Percentiles rank a stretch among this genome's conserved stretches.
Conservation (phyloP, 768 basidiomycete species). For the Tremella mesenterica region DNA sequence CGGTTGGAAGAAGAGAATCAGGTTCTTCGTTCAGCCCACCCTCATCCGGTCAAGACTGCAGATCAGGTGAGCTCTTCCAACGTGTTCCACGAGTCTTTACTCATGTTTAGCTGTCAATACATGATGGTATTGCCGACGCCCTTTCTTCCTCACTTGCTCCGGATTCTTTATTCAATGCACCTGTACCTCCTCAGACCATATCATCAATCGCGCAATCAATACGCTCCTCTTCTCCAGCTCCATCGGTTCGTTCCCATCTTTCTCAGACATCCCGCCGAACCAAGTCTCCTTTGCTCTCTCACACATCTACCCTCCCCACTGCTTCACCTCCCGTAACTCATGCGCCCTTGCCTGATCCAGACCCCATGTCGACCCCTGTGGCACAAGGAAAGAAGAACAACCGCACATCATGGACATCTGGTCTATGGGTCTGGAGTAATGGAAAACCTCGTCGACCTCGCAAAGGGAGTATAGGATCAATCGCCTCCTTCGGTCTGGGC, state of each 20-base stretch:
- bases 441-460: conserved; percentile 6
- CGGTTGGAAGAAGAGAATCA: conserved; percentile 28
- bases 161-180: too few species aligned
- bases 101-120: conserved; percentile 20
- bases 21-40: conserved; percentile 5
- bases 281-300: conserved; percentile 17
- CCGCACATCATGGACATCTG: conserved; percentile 27
- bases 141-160: conserved; percentile 39
- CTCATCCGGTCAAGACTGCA: conserved; percentile 1
- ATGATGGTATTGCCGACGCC: conserved; percentile 37
- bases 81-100: neutral
- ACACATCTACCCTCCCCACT: conserved; percentile 10
- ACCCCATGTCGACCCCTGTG: neutral
- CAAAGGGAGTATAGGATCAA: conserved; percentile 10
- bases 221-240: conserved; percentile 11
- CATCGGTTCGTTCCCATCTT: conserved; percentile 9
- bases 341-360: neutral
- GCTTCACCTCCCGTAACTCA: conserved; percentile 5
- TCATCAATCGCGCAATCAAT: neutral
- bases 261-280: too few species aligned
- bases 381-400: neutral
- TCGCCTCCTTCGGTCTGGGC: neutral
- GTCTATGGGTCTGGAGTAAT: conserved; percentile 34
- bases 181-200: too few species aligned
- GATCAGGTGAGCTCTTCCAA: conserved; percentile 12